Evolutionary conservation across 768 basidiomycete genomes (phyloP).

Genomic region (Xerocomus brunneocitrinus): DNA sequence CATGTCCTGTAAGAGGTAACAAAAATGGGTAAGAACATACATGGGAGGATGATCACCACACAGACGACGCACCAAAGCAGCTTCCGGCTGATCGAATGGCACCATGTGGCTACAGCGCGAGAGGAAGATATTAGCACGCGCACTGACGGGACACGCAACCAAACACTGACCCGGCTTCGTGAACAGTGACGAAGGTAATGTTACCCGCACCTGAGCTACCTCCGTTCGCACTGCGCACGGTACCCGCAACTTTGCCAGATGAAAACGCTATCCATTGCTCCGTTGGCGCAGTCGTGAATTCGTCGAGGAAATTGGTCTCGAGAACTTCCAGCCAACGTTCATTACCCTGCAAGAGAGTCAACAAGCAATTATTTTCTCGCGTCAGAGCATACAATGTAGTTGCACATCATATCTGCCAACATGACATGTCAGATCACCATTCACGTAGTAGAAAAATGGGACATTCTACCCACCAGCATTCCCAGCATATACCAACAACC

Average conservation of each 20-base stretch:
- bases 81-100: slow-evolving; percentile 86
- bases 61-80: slow-evolving; percentile 55
- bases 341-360: slow-evolving; percentile 50
- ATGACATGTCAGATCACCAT: slow-evolving; percentile 13
- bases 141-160: not conserved
- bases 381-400: slow-evolving; percentile 53
- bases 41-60: not conserved
- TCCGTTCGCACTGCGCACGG: slow-evolving; percentile 66
- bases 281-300: slow-evolving; percentile 48
- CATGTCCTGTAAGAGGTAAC: slow-evolving; percentile 41
- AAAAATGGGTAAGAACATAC: not conserved
- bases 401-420: slow-evolving; percentile 76
- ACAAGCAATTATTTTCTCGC: not conserved
- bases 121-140: slow-evolving; percentile 4
- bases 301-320: slow-evolving; percentile 54
- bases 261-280: slow-evolving; percentile 54
- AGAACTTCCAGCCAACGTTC: slow-evolving; percentile 69
- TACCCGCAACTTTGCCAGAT: slow-evolving; percentile 57
- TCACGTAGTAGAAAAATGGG: not conserved
- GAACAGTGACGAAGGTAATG: slow-evolving; percentile 72
- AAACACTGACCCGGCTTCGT: slow-evolving; percentile 69
- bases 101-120: slow-evolving; percentile 68
- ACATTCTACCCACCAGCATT: slow-evolving; percentile 55
- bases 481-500: slow-evolving; percentile 86
- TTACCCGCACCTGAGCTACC: slow-evolving; percentile 69